Evolutionary conservation across 78 protist species (phyloP).

Genomic region (Dictyostelium purpureum): DNA sequence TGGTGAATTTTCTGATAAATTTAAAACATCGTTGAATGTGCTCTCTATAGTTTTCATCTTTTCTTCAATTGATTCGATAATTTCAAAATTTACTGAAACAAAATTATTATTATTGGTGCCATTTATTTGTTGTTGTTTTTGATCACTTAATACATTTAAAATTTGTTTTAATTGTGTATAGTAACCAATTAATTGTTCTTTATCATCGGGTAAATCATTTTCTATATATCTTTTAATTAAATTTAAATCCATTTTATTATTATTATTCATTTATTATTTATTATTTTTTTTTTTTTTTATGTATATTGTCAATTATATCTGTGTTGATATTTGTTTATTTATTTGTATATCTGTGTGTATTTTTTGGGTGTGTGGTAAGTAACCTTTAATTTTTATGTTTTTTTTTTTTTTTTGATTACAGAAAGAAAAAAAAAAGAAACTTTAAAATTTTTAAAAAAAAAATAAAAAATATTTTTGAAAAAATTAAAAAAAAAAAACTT

Average conservation of each 20-base stretch:
- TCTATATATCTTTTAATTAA: slow-evolving; percentile 25
- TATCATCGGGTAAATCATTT: slow-evolving; percentile 15
- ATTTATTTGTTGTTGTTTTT: background rate
- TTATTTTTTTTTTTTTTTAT: background rate
- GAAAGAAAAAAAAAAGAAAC: background rate
- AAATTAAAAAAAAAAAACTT: background rate
- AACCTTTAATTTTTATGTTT: too few relatives aligned
- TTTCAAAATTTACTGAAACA: background rate
- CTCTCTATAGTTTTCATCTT: slow-evolving; percentile 52
- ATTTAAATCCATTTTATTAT: slow-evolving; percentile 9
- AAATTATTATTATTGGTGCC: background rate
- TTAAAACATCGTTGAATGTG: slow-evolving; percentile 11
- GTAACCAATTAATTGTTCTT: background rate
- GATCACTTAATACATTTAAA: background rate
- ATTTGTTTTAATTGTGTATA: slow-evolving; percentile 55
- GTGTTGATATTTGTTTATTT: background rate
- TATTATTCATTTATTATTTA: background rate
- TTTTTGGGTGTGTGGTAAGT: too few relatives aligned
- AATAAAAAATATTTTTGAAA: background rate
- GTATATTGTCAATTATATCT: background rate
- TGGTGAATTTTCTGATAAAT: background rate
- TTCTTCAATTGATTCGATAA: slow-evolving; percentile 29
- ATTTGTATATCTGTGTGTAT: too few relatives aligned
- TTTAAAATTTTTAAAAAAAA: too few relatives aligned
- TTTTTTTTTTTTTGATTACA: too few relatives aligned